Percentiles rank a stretch among this genome's conserved stretches.
Evolutionary conservation across 1,284 basidiomycete species (phyloP).

Genomic region (Irpex lacteus): DNA sequence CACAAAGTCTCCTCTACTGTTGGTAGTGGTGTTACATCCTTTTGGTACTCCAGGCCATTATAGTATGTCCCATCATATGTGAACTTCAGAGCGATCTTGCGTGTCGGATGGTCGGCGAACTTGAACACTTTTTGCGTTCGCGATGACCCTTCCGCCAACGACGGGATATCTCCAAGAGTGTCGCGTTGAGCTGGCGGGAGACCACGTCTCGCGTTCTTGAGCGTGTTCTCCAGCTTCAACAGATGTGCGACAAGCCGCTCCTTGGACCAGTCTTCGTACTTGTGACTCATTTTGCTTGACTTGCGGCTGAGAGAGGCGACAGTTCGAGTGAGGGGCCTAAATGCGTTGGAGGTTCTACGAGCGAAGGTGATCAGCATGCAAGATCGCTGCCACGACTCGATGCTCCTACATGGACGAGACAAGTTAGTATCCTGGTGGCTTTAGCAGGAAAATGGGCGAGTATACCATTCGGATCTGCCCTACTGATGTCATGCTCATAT

Average conservation of each 20-base stretch:
- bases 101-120: constrained; percentile 67
- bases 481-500: neutral
- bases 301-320: neutral
- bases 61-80: constrained; percentile 93
- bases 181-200: neutral
- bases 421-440: neutral
- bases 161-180: neutral
- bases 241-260: constrained; percentile 8
- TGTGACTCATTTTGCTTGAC: neutral
- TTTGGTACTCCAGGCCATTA: constrained; percentile 85
- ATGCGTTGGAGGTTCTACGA: neutral
- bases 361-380: neutral
- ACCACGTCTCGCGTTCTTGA: neutral
- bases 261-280: constrained; percentile 5
- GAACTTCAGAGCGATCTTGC: constrained; percentile 92
- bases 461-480: neutral
- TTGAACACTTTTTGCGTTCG: constrained; percentile 43
- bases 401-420: neutral
- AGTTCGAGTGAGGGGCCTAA: neutral
- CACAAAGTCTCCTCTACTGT: constrained; percentile 92
- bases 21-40: constrained; percentile 65
- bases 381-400: neutral
- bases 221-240: constrained; percentile 1
- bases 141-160: constrained; percentile 2
- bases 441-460: neutral